Evolutionary conservation across 768 basidiomycete species (phyloP), one percentile per base, ranked within the genome.

Genomic region (Cantharellus cinnabarinus): DNA sequence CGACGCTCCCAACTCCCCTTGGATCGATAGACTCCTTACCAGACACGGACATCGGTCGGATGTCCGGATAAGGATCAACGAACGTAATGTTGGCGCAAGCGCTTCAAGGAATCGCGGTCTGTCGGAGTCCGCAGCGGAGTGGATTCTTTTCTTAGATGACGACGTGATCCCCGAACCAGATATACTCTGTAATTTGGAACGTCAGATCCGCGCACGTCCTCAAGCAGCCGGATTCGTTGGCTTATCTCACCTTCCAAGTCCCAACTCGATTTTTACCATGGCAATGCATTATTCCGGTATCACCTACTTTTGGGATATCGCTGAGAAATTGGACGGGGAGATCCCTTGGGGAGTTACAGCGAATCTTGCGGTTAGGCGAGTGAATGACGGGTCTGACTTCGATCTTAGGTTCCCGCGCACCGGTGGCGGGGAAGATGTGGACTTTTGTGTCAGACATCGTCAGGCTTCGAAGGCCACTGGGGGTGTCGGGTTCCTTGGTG

Each of bases 301-400:
- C 2, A 77, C 77, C 1, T 77, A 75, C 63, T 81, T 80, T 64
- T 82, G 79, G 78, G 74, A 80, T 63, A 79, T 81, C 55, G 76
- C 80, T 0, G 63, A 64, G 4, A 79, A 79, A 65, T 70, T 76
- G 60, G 54, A 65, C 0, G 62, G 65, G 15, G 77, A 80, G 58
- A 64, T 80, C 42, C 79, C 80, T 0, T 81, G 80, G 80, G 79
- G 80, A 29, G 77, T 79, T 2, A 79, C 80, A 0, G 79, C 79
- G 0, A 80, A 79, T 63, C 71, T 81, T n/a, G 74, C 80, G 34
- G 71, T 71, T 3, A 74, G 77, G 2, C 74, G 77, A 34, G 65
- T 70, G 41, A 63, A 69, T 2, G 78, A 79, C 51, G 72, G 69
- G 0, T 70, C 79, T n/a, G 63, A 64, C 50, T 82, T 71, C 63